These are phyloP conservation scores for Kingdonia uniflora DNA, from an alignment of 164 flowering plant genomes.

Conservation along the genomic window DNA sequence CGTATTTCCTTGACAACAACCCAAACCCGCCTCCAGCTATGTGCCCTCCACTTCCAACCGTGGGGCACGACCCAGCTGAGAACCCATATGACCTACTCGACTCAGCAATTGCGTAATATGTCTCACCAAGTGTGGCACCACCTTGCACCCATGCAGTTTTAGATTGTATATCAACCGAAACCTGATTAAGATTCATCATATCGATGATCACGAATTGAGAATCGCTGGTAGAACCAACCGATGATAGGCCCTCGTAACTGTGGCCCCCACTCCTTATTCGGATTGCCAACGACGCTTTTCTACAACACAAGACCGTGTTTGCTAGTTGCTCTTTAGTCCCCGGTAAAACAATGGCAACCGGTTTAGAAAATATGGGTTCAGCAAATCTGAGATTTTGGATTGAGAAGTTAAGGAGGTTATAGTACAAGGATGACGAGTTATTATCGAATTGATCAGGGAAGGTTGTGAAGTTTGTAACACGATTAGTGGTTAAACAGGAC, in stretches of 20 bases:
- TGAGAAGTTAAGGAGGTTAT: constrained; percentile 13
- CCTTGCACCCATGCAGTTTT: constrained; percentile 23
- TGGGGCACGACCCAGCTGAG: constrained; percentile 25
- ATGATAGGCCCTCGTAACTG: constrained; percentile 21
- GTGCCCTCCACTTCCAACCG: constrained; percentile 23
- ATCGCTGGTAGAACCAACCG: constrained; percentile 1
- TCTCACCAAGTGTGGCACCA: constrained; percentile 28
- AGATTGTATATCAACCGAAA: constrained; percentile 12
- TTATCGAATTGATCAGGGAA: neutral
- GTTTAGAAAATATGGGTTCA: constrained; percentile 10
- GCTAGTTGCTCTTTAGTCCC: constrained; percentile 12
- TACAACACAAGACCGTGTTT: constrained; percentile 13
- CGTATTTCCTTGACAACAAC: constrained; percentile 21
- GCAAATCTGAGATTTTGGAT: constrained; percentile 19
- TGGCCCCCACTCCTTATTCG: constrained; percentile 22
- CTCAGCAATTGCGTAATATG: constrained; percentile 15
- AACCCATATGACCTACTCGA: constrained; percentile 16
- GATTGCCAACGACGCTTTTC: constrained; percentile 12
- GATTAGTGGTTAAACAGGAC: constrained; percentile 12
- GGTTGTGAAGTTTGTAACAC: constrained; percentile 14
- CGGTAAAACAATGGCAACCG: constrained; percentile 16
- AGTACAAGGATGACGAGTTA: constrained; percentile 1
- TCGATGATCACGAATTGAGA: constrained; percentile 18
- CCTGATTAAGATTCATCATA: constrained; percentile 19
- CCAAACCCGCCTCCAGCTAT: constrained; percentile 29